phyloP scores from a whole-genome alignment of 2,329 filamentous ascomycete genomes.

The Colletotrichum scovillei region DNA sequence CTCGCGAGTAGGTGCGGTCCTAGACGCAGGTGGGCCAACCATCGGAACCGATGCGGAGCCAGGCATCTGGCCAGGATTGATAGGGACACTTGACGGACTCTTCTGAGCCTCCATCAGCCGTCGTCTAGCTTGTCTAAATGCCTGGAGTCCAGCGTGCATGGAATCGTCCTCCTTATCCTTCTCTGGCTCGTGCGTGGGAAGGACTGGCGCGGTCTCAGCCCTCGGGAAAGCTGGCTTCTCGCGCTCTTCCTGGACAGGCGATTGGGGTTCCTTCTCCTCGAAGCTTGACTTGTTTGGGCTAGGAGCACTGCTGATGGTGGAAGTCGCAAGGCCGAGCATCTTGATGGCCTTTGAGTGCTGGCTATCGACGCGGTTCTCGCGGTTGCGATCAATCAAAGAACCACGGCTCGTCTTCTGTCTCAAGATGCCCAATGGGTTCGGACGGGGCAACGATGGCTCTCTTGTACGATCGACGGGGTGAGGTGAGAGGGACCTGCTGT shows the following conservation, averaged over 20 bases:
- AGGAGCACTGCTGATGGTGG: conserved; percentile 53
- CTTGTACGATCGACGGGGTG: conserved; percentile 48
- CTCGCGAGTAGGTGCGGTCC: conserved; percentile 40
- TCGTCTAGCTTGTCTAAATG: conserved; percentile 68
- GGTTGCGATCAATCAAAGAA: conserved; percentile 66
- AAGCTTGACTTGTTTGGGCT: conserved; percentile 52
- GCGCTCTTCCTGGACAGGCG: conserved; percentile 42
- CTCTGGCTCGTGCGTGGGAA: not conserved
- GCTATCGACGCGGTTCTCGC: conserved; percentile 52
- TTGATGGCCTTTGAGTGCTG: conserved; percentile 68
- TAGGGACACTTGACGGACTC: conserved; percentile 45
- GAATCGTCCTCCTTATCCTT: conserved; percentile 51
- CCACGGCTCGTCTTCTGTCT: conserved; percentile 75
- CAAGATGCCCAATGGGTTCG: conserved; percentile 72
- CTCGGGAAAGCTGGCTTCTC: conserved; percentile 21
- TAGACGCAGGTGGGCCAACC: conserved; percentile 33
- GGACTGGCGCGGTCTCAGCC: not conserved
- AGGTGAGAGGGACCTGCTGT: conserved; percentile 55
- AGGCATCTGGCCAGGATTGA: conserved; percentile 6
- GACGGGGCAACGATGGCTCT: conserved; percentile 49
- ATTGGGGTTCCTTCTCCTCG: conserved; percentile 46
- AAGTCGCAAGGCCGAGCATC: conserved; percentile 66
- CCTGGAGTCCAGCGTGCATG: conserved; percentile 63
- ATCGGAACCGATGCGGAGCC: not conserved
- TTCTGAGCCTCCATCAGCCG: conserved; percentile 62